Conservation (phyloP, 148 eudicot genomes). For the Fagopyrum esculentum region DNA sequence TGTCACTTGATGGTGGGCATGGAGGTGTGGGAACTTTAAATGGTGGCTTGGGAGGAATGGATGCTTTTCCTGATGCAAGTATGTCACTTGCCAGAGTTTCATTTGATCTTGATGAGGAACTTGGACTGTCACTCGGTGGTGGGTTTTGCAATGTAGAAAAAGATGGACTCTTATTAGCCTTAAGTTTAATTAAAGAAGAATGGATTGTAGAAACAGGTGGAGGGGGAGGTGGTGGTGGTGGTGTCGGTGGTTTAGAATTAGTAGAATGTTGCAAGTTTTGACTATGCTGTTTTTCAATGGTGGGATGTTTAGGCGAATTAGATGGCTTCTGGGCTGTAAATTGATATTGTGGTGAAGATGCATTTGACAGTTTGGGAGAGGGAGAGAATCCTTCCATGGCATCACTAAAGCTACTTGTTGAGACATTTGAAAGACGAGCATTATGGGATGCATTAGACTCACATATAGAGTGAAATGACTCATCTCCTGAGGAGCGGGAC, state of each 20-base stretch:
- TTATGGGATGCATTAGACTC: constrained; percentile 42
- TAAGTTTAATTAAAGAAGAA: constrained; percentile 16
- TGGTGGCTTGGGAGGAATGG: constrained; percentile 17
- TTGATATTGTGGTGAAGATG: not conserved
- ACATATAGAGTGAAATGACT: constrained; percentile 72
- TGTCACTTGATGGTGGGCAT: constrained; percentile 26
- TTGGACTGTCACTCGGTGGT: constrained; percentile 23
- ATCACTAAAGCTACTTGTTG: constrained; percentile 42
- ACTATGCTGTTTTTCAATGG: not conserved
- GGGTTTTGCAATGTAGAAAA: not conserved
- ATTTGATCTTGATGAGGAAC: not conserved
- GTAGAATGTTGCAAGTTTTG: not conserved
- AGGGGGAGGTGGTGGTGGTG: constrained; percentile 56
- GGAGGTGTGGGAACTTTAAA: constrained; percentile 57
- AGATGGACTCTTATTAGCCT: constrained; percentile 23
- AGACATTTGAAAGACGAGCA: constrained; percentile 58
- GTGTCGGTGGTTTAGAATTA: constrained; percentile 24
- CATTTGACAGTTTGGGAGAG: constrained; percentile 26
- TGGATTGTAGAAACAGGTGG: constrained; percentile 19
- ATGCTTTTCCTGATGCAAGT: constrained; percentile 2
- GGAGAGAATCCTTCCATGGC: constrained; percentile 34
- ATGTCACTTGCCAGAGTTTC: not conserved
- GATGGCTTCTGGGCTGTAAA: too few species aligned
- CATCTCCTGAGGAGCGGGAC: constrained; percentile 51
- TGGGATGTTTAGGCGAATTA: not conserved